Conservation (phyloP, 257 asterid species). For the Ocimum tenuiflorum region DNA sequence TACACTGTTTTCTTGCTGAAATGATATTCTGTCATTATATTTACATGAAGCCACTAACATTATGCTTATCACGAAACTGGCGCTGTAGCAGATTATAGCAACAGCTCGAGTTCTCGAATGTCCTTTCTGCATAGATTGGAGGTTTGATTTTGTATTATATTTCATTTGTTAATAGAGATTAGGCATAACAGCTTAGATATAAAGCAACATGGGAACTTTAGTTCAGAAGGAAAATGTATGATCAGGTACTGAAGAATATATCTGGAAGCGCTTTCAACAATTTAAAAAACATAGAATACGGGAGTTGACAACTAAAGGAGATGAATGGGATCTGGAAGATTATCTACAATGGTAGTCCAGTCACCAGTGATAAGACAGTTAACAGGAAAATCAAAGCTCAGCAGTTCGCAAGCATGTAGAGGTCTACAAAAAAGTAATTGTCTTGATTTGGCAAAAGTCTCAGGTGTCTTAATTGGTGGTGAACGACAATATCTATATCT, state of each 20-base stretch:
- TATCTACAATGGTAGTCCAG: not conserved
- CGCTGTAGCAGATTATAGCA: not conserved
- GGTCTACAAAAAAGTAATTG: not conserved
- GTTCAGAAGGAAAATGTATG: not conserved
- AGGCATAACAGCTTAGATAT: not conserved
- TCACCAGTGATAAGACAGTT: not conserved
- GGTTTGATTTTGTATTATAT: not conserved
- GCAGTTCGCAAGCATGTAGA: not conserved
- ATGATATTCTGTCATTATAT: not conserved
- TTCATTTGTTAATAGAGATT: not conserved
- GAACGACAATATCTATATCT: not conserved
- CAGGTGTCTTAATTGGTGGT: not conserved
- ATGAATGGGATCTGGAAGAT: not conserved
- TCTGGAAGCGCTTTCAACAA: not conserved
- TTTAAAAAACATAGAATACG: not conserved
- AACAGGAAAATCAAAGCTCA: not conserved
- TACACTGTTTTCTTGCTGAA: not conserved
- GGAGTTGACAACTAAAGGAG: not conserved
- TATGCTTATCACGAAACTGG: not conserved
- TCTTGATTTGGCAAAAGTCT: not conserved
- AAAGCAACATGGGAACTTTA: not conserved
- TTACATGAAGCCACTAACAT: not conserved
- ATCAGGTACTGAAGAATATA: not conserved
- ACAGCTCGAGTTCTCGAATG: not conserved
- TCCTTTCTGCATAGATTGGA: not conserved